Evolutionary conservation across 2,329 filamentous ascomycete species (phyloP), one percentile per base, ranked within the genome.

Genomic region (Fusarium pseudograminearum): DNA sequence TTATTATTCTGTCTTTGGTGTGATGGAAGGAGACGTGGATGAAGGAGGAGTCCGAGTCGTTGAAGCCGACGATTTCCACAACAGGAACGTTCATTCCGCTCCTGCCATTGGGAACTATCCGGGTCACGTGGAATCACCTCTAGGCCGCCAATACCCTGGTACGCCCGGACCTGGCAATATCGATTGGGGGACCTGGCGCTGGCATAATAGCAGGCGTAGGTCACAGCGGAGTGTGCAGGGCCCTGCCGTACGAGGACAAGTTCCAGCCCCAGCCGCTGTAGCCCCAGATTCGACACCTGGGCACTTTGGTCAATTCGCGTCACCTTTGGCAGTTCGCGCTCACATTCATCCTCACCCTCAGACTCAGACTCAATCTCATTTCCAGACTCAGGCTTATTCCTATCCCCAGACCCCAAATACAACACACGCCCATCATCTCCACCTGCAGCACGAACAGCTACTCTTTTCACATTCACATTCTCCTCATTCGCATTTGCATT

Each of bases 231-330:
- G 28, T 12, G 28, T 30, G 10, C 28, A 30, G 28, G 28, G 28
- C 28, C 28, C 56, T 18, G 26, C 41, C 33, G 48, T 40, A 28
- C 48, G n/a, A 18, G 47, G 47, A 51, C 47, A 38, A 33, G 22
- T 12, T 18, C 34, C 44, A 51, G 48, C 8, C 18, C 34, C 44
- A 51, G 48, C 28, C 45, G 30, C 47, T 61, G 45, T 50, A 36
- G 61, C 50, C 59, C 50, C 31, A 40, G 45, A 55, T 30, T 62
- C 56, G 47, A 70, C 63, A 54, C 62, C 65, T n/a, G n/a, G 36
- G 62, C 64, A 66, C 61, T 71, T 71, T 56, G 48, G 55, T 46
- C 65, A 70, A 51, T 69, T 71, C 69, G 53, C 61, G 57, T 67
- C 61, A 44, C 54, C 61, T 30, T 24, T 66, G 44, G 33, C 61